Evolutionary conservation across 192 early-diverging fungal species (phyloP).

Genomic region (Dissophora globulifera): DNA sequence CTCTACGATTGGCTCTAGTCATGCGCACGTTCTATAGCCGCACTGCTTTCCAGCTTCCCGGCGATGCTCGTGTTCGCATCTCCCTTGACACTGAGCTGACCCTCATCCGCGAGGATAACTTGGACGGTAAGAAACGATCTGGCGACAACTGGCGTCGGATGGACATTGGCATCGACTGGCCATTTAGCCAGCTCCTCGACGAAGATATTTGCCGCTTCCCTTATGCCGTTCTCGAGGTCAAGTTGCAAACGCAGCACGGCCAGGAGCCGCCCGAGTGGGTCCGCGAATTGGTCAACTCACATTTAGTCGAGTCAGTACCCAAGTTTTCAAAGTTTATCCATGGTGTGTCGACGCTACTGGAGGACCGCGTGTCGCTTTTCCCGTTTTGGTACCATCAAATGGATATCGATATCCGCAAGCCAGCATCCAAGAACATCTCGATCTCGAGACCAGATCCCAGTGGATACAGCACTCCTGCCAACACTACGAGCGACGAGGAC

Average conservation of each 20-base stretch:
- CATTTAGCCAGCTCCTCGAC: constrained; percentile 89
- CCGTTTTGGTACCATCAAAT: constrained; percentile 98
- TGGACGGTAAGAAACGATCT: constrained; percentile 74
- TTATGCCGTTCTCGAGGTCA: constrained; percentile 97
- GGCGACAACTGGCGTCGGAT: constrained; percentile 95
- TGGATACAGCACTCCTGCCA: constrained; percentile 54
- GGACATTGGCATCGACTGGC: constrained; percentile 91
- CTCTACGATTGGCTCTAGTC: too few species aligned
- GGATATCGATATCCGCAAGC: constrained; percentile 92
- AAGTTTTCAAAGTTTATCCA: constrained; percentile 99
- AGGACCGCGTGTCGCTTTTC: constrained; percentile 79
- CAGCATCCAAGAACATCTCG: constrained; percentile 65
- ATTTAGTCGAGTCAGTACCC: constrained; percentile 93
- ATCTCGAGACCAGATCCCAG: constrained; percentile 61
- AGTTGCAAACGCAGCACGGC: constrained; percentile 93
- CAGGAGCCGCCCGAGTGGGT: constrained; percentile 95
- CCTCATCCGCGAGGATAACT: constrained; percentile 96
- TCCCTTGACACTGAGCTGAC: constrained; percentile 97
- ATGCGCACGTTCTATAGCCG: constrained; percentile 98
- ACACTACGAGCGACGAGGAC: constrained; percentile 47
- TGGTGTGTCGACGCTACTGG: constrained; percentile 88
- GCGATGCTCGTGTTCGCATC: constrained; percentile 97
- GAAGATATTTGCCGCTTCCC: constrained; percentile 92
- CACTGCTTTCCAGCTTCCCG: constrained; percentile 98
- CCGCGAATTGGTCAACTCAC: constrained; percentile 86